Conservation (phyloP, 352 stramenopile species). For the Phytophthora tentaculata region DNA sequence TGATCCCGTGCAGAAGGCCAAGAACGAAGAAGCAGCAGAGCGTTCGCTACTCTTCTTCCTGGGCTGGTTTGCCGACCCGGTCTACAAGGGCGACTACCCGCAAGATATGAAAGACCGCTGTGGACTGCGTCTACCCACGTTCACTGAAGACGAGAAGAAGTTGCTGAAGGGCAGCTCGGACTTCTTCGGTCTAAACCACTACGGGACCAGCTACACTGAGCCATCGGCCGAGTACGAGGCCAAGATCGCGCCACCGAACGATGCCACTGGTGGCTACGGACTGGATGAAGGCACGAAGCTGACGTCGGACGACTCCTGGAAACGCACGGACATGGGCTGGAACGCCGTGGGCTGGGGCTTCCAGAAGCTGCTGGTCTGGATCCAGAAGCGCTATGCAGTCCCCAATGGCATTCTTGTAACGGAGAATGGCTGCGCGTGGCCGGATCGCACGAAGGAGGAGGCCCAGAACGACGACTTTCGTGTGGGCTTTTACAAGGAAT, state of each 20-base stretch:
- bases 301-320: slow-evolving; percentile 58
- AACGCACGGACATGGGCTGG: slow-evolving; percentile 86
- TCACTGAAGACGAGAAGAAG: slow-evolving; percentile 86
- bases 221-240: slow-evolving; percentile 51
- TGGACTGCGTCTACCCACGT: slow-evolving; percentile 85
- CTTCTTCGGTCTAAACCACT: slow-evolving; percentile 97
- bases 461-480: slow-evolving; percentile 84
- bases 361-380: slow-evolving; percentile 90
- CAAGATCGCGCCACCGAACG: slow-evolving; percentile 39
- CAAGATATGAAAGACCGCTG: slow-evolving; percentile 88
- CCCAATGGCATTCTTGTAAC: slow-evolving; percentile 87
- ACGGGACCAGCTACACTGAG: slow-evolving; percentile 70
- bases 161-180: slow-evolving; percentile 87
- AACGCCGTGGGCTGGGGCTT: slow-evolving; percentile 82
- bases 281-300: slow-evolving; percentile 53
- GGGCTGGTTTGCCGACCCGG: slow-evolving; percentile 93
- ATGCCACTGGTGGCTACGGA: slow-evolving; percentile 39
- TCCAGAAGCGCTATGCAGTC: slow-evolving; percentile 85
- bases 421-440: slow-evolving; percentile 90
- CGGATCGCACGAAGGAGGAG: slow-evolving; percentile 70
- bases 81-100: slow-evolving; percentile 94
- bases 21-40: slow-evolving; percentile 71
- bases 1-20: slow-evolving; percentile 55
- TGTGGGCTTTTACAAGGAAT: slow-evolving; percentile 81
- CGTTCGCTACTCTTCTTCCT: slow-evolving; percentile 88